Conservation (phyloP, 2,329 filamentous ascomycete species). For the Fusarium begoniae region DNA sequence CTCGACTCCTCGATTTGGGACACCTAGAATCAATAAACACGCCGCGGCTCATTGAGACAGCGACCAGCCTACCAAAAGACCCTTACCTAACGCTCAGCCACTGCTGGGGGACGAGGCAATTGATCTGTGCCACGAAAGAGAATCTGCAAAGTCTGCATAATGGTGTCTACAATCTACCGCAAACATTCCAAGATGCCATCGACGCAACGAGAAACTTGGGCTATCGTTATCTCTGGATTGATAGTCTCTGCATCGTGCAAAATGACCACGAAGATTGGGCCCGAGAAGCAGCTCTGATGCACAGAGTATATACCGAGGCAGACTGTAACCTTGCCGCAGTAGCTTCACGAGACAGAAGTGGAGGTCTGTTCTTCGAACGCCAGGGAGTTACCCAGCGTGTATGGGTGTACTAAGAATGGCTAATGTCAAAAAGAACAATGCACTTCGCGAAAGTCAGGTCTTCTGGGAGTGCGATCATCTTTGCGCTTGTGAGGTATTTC, state of each 20-base stretch:
- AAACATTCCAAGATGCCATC: background rate
- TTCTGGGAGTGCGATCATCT: background rate
- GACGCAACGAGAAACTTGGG: accelerated
- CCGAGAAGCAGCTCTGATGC: background rate
- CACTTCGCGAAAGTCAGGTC: background rate
- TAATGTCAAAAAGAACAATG: background rate
- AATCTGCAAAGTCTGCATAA: background rate
- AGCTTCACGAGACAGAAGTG: background rate
- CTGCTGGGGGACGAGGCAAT: background rate
- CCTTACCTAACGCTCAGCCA: background rate
- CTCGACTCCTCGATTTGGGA: background rate
- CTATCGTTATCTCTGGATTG: background rate
- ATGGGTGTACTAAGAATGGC: background rate
- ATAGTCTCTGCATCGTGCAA: background rate
- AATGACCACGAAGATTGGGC: background rate
- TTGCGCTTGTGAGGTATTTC: background rate
- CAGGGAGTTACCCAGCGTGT: accelerated
- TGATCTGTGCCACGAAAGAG: background rate
- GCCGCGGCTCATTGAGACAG: background rate
- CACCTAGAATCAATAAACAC: accelerated
- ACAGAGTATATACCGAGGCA: background rate
- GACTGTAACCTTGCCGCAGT: background rate
- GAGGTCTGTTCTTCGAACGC: background rate
- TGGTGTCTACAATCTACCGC: background rate
- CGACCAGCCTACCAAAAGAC: accelerated